Conservation (phyloP, 441 rosid genomes). For the Aleurites moluccanus region DNA sequence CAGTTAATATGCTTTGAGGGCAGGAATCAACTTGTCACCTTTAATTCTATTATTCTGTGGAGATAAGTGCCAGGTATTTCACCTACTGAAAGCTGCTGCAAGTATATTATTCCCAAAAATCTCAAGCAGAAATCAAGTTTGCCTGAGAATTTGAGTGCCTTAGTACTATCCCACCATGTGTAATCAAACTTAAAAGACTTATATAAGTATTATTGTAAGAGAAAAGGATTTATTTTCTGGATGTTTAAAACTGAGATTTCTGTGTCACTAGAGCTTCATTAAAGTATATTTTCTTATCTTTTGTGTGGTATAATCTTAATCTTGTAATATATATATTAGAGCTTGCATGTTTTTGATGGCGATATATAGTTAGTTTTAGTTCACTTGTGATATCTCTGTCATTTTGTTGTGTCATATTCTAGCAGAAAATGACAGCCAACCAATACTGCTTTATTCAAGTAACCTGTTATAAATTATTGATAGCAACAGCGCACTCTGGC, state of each 20-base stretch:
- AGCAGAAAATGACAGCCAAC: not conserved
- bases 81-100: conserved; percentile 16
- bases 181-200: conserved; percentile 28
- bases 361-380: not conserved
- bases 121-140: conserved; percentile 21
- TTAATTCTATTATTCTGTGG: conserved; percentile 14
- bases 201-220: conserved; percentile 23
- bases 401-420: not conserved
- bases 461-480: too few relatives aligned
- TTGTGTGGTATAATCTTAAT: not conserved
- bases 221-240: conserved; percentile 19
- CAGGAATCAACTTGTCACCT: not conserved
- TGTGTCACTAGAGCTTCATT: conserved; percentile 7
- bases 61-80: conserved; percentile 14
- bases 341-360: conserved; percentile 4
- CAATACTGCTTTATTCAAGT: too few relatives aligned
- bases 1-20: conserved; percentile 27
- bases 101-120: conserved; percentile 4
- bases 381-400: not conserved
- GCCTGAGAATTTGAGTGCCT: conserved; percentile 15
- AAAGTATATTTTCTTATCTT: not conserved
- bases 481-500: too few relatives aligned
- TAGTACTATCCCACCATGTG: conserved; percentile 5
- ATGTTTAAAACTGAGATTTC: conserved; percentile 19
- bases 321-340: not conserved